These are phyloP conservation scores for Incumbomyces delicatus DNA, from an alignment of 2,329 filamentous ascomycete species.

Conservation along the genomic window DNA sequence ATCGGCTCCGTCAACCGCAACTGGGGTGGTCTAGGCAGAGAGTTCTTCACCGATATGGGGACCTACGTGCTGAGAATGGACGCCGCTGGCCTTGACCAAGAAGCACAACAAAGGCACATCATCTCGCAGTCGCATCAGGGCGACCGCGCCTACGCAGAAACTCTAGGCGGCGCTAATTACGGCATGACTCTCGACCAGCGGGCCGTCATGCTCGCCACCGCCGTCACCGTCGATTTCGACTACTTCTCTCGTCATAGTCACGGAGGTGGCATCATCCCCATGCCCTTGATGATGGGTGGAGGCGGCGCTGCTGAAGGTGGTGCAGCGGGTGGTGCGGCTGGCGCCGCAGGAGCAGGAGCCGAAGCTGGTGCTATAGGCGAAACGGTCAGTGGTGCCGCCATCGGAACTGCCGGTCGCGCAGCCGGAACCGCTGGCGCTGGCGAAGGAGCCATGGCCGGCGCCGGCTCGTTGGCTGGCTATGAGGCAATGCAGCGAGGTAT, in stretches of 20 bases:
- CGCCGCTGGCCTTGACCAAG: conserved; percentile 37
- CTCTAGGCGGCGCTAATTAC: conserved; percentile 17
- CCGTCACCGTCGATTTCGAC: conserved; percentile 56
- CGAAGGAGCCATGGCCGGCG: conserved; percentile 40
- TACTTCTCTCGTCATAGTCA: conserved; percentile 55
- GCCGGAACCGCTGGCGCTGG: conserved; percentile 24
- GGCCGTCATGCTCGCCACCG: conserved; percentile 57
- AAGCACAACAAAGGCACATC: conserved; percentile 28
- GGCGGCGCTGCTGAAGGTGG: conserved; percentile 26
- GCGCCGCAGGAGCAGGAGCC: conserved; percentile 28
- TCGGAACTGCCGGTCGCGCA: conserved; percentile 24
- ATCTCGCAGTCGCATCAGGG: conserved; percentile 29
- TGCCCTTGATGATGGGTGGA: conserved; percentile 42
- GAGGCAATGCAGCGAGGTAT: conserved; percentile 51
- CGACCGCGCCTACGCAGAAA: conserved; percentile 12
- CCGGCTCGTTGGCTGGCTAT: conserved; percentile 52
- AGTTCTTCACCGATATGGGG: conserved; percentile 57
- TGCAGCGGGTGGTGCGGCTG: conserved; percentile 29
- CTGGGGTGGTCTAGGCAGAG: conserved; percentile 52
- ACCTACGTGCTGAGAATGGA: conserved; percentile 58
- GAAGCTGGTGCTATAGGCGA: conserved; percentile 26
- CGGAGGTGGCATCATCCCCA: conserved; percentile 36
- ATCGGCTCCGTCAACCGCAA: conserved; percentile 56
- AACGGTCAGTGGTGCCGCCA: conserved; percentile 32
- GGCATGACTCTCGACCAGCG: conserved; percentile 58